These are phyloP conservation scores for Mycena latifolia DNA, from an alignment of 768 basidiomycete species.

Conservation along the genomic window DNA sequence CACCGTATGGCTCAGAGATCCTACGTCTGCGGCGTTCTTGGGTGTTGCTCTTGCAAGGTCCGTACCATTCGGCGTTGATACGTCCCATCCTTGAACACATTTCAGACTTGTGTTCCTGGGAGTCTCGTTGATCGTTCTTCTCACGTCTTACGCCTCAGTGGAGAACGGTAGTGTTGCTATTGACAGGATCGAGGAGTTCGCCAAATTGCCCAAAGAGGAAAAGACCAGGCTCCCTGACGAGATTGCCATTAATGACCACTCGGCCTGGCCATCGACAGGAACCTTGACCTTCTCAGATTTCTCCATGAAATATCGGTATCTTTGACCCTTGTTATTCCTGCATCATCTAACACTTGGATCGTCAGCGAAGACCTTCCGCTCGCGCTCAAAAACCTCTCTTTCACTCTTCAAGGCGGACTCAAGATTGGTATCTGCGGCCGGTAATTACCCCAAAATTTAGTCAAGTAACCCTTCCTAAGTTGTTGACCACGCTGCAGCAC, in stretches of 20 bases:
- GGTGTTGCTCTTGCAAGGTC: slow-evolving; percentile 14
- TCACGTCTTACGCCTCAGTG: slow-evolving; percentile 19
- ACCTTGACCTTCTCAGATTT: slow-evolving; percentile 14
- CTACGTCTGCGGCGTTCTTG: slow-evolving; percentile 18
- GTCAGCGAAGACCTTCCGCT: slow-evolving; percentile 10
- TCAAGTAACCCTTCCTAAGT: neutral
- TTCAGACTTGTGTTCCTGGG: slow-evolving; percentile 17
- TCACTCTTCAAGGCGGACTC: slow-evolving; percentile 5
- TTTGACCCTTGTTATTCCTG: neutral
- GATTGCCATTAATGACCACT: neutral
- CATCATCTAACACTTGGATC: neutral
- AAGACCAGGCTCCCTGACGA: neutral
- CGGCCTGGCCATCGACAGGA: slow-evolving; percentile 12
- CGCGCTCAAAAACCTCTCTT: slow-evolving; percentile 19
- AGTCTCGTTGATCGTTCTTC: neutral
- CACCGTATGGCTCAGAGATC: slow-evolving; percentile 16
- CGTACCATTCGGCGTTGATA: neutral
- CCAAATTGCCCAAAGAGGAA: slow-evolving; percentile 18
- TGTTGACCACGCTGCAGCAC: slow-evolving; percentile 8
- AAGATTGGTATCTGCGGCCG: slow-evolving; percentile 26
- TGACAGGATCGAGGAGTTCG: slow-evolving; percentile 20
- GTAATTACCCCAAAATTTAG: neutral
- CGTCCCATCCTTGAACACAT: neutral
- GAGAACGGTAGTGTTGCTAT: slow-evolving; percentile 22
- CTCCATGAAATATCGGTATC: slow-evolving; percentile 22